These are phyloP conservation scores for Hevea brasiliensis DNA, from an alignment of 345 rosid species.

Conservation along the genomic window DNA sequence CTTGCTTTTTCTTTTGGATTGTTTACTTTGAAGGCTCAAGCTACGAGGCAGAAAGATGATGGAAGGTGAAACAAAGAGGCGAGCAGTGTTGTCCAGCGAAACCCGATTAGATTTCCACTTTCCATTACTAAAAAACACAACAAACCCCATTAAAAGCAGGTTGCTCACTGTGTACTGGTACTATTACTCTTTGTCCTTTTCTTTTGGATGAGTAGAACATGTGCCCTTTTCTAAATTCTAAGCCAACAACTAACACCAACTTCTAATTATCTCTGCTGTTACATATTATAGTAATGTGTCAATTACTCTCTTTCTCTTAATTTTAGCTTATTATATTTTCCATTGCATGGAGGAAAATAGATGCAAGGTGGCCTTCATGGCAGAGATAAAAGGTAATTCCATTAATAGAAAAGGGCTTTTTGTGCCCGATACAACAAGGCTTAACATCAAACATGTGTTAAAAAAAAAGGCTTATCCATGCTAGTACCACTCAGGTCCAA, in stretches of 20 bases:
- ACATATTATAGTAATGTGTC: neutral
- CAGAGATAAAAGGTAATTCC: no score
- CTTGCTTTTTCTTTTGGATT: neutral
- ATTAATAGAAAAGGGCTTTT: no score
- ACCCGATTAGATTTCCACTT: neutral
- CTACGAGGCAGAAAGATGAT: conserved; percentile 1
- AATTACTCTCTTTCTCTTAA: neutral
- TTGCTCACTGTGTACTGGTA: neutral
- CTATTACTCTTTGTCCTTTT: neutral
- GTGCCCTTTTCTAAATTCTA: conserved; percentile 3
- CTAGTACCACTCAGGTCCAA: no score
- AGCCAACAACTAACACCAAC: neutral
- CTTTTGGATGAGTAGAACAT: neutral
- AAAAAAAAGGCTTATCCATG: no score
- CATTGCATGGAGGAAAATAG: no score
- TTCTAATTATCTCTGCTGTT: neutral
- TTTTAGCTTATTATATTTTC: no score
- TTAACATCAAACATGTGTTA: no score
- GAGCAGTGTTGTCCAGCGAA: conserved; percentile 12
- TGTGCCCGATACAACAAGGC: no score
- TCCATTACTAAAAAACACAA: neutral
- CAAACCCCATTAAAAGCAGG: no score
- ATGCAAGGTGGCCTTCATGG: no score
- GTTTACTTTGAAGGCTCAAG: conserved; percentile 13
- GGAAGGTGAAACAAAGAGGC: neutral